Conservation (phyloP, 1,284 basidiomycete genomes). For the Sporisorium scitamineum region DNA sequence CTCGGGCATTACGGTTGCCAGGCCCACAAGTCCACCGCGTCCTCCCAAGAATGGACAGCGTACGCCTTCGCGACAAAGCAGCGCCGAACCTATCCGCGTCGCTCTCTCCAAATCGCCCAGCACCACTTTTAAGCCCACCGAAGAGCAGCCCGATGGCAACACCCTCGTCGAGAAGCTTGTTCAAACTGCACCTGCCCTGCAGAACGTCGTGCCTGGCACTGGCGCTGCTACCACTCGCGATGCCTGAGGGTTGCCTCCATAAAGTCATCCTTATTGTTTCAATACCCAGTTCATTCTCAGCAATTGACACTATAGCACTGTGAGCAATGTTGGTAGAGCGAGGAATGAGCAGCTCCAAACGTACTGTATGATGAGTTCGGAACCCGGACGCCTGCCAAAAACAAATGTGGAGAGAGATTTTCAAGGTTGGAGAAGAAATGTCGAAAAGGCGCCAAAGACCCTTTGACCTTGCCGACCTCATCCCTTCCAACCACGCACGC, state of each 20-base stretch:
- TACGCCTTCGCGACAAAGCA: constrained; percentile 45
- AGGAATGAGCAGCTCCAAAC: constrained; percentile 2
- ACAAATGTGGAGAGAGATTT: not conserved
- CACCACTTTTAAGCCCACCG: not conserved
- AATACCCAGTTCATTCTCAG: constrained; percentile 19
- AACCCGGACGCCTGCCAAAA: not conserved
- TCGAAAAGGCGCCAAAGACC: not conserved
- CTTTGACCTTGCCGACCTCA: too few relatives aligned
- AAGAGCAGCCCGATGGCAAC: not conserved
- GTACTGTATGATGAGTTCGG: too few relatives aligned
- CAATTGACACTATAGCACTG: not conserved
- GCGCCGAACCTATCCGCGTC: constrained; percentile 25
- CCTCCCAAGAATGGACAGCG: constrained; percentile 42
- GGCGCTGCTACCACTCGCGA: constrained; percentile 22
- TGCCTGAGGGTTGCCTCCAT: not conserved
- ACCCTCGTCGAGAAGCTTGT: constrained; percentile 9
- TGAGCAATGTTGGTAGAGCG: not conserved
- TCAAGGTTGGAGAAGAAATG: not conserved
- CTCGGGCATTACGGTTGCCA: constrained; percentile 4
- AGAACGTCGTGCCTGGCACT: constrained; percentile 34
- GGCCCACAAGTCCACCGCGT: constrained; percentile 30
- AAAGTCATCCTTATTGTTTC: constrained; percentile 8
- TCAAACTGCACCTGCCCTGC: constrained; percentile 38
- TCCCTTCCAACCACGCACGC: not conserved
- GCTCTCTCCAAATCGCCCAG: constrained; percentile 10